Conservation (phyloP, 345 rosid species). For the Sonneratia caseolaris region DNA sequence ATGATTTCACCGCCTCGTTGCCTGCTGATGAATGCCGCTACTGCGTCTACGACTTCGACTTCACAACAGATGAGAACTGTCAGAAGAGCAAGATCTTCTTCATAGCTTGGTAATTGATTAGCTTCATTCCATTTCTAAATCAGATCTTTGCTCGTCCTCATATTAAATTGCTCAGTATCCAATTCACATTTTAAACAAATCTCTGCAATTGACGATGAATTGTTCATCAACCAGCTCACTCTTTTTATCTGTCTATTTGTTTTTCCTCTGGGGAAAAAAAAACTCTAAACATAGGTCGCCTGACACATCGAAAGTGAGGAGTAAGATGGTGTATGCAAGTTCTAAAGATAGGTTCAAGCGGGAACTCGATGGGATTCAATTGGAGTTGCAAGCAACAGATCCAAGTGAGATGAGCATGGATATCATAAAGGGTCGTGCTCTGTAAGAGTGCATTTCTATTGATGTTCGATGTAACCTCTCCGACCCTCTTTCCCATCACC, state of each 20-base stretch:
- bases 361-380: slow-evolving; percentile 85
- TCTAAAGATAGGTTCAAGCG: slow-evolving; percentile 95
- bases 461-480: neutral
- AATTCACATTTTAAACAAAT: too few relatives aligned
- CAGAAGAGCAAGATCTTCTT: slow-evolving; percentile 99
- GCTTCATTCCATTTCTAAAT: neutral
- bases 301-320: slow-evolving; percentile 69
- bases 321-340: slow-evolving; percentile 94
- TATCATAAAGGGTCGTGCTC: slow-evolving; percentile 72
- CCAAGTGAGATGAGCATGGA: slow-evolving; percentile 97
- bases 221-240: neutral
- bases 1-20: slow-evolving; percentile 57
- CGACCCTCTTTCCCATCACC: neutral
- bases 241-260: neutral
- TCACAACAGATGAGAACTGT: slow-evolving; percentile 73
- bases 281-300: slow-evolving; percentile 47
- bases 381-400: slow-evolving; percentile 95
- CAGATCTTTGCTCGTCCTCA: neutral
- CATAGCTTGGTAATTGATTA: slow-evolving; percentile 63
- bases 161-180: too few relatives aligned
- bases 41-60: slow-evolving; percentile 83
- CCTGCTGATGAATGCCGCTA: slow-evolving; percentile 90
- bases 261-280: neutral
- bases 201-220: too few relatives aligned
- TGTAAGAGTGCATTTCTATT: slow-evolving; percentile 22